These are phyloP conservation scores for Agrostemma githago DNA, from an alignment of 148 eudicot species.

Conservation along the genomic window DNA sequence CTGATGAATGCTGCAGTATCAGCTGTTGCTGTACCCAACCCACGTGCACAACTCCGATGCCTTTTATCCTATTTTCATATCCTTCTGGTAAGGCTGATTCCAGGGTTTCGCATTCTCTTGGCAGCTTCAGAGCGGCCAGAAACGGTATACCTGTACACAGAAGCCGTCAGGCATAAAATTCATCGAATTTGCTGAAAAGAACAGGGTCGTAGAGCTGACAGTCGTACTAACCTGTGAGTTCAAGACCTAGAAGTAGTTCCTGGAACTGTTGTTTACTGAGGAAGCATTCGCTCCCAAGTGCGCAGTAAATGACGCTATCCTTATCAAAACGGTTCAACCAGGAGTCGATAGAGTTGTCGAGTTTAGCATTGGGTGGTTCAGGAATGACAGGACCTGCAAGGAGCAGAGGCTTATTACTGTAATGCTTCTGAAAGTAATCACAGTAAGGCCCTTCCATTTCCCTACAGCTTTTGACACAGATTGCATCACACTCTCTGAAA, in stretches of 20 bases:
- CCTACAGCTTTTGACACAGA: conserved; percentile 38
- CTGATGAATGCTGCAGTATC: conserved; percentile 39
- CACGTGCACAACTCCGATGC: conserved; percentile 37
- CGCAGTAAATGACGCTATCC: conserved; percentile 38
- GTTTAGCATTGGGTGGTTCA: conserved; percentile 22
- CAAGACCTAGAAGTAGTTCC: conserved; percentile 47
- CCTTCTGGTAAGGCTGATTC: conserved; percentile 47
- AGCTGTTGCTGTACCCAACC: conserved; percentile 54
- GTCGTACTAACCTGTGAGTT: conserved; percentile 34
- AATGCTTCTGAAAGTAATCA: conserved; percentile 30
- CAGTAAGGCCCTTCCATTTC: conserved; percentile 46
- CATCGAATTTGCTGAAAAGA: neutral
- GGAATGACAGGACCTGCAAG: conserved; percentile 56
- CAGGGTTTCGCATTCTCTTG: conserved; percentile 32
- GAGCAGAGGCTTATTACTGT: conserved; percentile 36
- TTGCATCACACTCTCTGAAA: conserved; percentile 35
- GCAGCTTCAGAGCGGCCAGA: conserved; percentile 44
- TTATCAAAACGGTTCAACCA: conserved; percentile 38
- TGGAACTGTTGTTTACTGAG: conserved; percentile 36
- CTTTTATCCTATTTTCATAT: conserved; percentile 27
- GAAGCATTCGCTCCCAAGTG: conserved; percentile 49
- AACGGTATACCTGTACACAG: conserved; percentile 35
- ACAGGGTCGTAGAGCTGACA: no score
- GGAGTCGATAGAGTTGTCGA: conserved; percentile 34
- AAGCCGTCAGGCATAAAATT: neutral